These are phyloP conservation scores for Garcileccinum viscosum DNA, from an alignment of 1,284 basidiomycete genomes.

Conservation along the genomic window DNA sequence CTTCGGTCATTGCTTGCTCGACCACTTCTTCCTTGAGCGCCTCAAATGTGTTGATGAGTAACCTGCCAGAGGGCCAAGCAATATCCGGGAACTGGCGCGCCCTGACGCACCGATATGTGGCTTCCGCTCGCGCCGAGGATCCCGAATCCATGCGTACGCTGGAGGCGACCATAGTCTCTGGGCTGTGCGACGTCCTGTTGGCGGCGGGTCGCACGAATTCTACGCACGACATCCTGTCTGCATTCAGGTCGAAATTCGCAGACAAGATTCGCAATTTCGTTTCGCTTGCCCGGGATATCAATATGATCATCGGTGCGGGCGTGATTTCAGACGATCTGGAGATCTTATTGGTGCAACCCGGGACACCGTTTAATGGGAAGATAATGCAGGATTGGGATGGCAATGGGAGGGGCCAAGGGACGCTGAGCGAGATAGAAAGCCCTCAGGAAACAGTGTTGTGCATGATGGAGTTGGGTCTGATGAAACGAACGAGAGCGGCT, in stretches of 20 bases:
- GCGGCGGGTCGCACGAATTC: constrained; percentile 19
- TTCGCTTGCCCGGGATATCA: constrained; percentile 23
- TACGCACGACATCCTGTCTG: constrained; percentile 10
- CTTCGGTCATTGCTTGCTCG: constrained; percentile 47
- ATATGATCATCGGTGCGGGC: constrained; percentile 19
- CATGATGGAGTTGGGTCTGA: constrained; percentile 20
- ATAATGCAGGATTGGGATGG: constrained; percentile 23
- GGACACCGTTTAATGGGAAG: constrained; percentile 9
- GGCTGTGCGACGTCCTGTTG: constrained; percentile 21
- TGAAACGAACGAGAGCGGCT: constrained; percentile 11
- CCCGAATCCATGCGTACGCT: constrained; percentile 13
- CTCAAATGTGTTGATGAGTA: constrained; percentile 40
- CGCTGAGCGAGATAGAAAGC: background rate
- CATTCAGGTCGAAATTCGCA: constrained; percentile 17
- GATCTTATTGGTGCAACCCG: constrained; percentile 14
- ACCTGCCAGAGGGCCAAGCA: constrained; percentile 21
- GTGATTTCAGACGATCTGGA: constrained; percentile 28
- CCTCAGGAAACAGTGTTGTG: constrained; percentile 14
- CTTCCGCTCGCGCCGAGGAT: constrained; percentile 9
- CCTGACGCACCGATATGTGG: constrained; percentile 17
- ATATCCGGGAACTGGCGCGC: constrained; percentile 30
- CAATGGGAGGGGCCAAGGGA: constrained; percentile 1
- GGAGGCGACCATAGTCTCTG: constrained; percentile 8
- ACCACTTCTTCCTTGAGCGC: constrained; percentile 38
- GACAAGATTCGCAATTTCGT: constrained; percentile 21